Conservation (phyloP, 73 alveolate genomes). For the Paramecium pentaurelia region DNA sequence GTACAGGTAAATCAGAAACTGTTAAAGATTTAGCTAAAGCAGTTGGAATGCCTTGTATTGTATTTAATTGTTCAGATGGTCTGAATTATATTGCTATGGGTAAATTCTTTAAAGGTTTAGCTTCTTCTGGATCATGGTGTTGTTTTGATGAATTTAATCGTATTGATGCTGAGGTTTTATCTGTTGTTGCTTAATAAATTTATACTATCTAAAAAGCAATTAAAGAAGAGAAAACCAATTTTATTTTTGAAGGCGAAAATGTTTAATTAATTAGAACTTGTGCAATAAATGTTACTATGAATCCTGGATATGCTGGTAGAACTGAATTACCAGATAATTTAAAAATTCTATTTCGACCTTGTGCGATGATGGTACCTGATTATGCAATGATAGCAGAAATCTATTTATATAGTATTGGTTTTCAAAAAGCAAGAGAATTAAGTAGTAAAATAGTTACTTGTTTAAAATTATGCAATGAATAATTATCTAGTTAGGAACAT, state of each 20-base stretch:
- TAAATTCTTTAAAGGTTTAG: conserved; percentile 77
- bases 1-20: conserved; percentile 97
- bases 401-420: conserved; percentile 65
- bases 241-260: conserved; percentile 75
- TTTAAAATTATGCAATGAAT: conserved; percentile 78
- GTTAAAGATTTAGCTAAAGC: conserved; percentile 97
- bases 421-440: conserved; percentile 65
- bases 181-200: conserved; percentile 93
- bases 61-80: conserved; percentile 95
- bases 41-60: conserved; percentile 94
- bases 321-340: conserved; percentile 77
- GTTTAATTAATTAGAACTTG: conserved; percentile 69
- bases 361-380: conserved; percentile 79
- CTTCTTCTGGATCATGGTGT: conserved; percentile 95
- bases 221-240: background rate
- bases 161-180: conserved; percentile 91
- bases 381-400: conserved; percentile 72
- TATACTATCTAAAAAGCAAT: conserved; percentile 51
- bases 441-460: conserved; percentile 58
- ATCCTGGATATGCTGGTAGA: conserved; percentile 82
- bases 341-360: conserved; percentile 77
- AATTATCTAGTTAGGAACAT: conserved; percentile 83
- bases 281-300: conserved; percentile 73
- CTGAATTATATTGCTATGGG: conserved; percentile 94
- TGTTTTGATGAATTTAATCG: conserved; percentile 98